Conservation (phyloP, 768 basidiomycete genomes). For the Phylloporus rhodoxanthus region DNA sequence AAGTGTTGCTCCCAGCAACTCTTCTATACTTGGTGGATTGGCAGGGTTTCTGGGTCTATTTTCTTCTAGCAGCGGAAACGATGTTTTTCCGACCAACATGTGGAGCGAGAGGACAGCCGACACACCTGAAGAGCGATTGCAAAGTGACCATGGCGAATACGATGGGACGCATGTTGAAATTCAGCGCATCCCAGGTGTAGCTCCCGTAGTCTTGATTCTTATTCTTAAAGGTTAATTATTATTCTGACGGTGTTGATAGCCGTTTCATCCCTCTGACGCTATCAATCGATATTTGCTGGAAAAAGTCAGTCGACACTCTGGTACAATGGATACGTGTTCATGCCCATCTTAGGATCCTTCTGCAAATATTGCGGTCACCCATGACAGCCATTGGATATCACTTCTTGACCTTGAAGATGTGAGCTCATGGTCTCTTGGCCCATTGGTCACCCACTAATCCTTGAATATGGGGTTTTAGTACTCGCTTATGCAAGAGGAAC, state of each 20-base stretch:
- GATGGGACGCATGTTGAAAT: neutral
- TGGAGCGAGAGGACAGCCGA: neutral
- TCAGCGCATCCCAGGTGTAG: neutral
- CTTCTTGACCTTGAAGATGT: neutral
- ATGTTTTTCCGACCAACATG: neutral
- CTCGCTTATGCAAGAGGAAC: neutral
- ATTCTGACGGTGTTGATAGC: neutral
- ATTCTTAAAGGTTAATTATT: too few relatives aligned
- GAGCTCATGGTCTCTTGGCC: too few relatives aligned
- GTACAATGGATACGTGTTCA: neutral
- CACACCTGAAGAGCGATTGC: neutral
- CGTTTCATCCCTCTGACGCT: constrained; percentile 10
- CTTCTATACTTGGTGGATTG: neutral
- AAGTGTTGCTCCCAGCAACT: neutral
- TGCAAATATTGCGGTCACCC: neutral
- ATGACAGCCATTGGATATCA: neutral
- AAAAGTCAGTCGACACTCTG: neutral
- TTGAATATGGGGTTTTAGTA: neutral
- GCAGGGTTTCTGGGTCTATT: neutral
- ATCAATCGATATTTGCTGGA: constrained; percentile 7
- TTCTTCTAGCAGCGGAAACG: neutral
- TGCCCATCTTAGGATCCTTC: neutral
- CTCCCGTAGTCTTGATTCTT: neutral
- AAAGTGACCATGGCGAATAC: too few relatives aligned
- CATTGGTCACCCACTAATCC: neutral